A percentile compares a stretch with the other conserved stretches of the same genome.
Conservation (phyloP, 2,329 filamentous ascomycete species). For the Mycosphaerelloides madeirae region DNA sequence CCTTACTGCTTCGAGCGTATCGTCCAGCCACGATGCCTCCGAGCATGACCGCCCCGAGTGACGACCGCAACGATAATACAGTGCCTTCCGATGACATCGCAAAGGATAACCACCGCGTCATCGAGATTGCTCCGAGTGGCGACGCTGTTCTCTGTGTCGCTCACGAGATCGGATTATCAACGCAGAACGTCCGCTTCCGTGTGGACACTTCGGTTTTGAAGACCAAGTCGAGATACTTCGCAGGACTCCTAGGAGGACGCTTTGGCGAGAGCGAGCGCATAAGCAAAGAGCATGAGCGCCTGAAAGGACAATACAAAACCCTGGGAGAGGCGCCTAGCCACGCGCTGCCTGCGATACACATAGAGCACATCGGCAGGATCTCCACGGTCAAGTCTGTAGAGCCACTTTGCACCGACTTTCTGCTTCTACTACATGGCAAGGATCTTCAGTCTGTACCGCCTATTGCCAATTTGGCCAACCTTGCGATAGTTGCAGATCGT, state of each 20-base stretch:
- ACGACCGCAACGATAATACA: neutral
- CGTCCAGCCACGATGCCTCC: neutral
- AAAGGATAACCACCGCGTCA: constrained; percentile 24
- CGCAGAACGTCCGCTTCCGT: constrained; percentile 58
- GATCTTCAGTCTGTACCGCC: constrained; percentile 43
- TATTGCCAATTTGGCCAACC: constrained; percentile 60
- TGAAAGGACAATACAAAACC: constrained; percentile 46
- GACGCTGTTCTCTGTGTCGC: constrained; percentile 63
- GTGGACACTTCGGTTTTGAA: constrained; percentile 56
- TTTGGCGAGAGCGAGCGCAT: constrained; percentile 61
- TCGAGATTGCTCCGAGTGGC: constrained; percentile 54
- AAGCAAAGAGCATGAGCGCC: constrained; percentile 45
- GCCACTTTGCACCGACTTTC: constrained; percentile 56
- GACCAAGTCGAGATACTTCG: constrained; percentile 65
- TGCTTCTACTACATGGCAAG: constrained; percentile 60
- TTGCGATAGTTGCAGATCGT: constrained; percentile 67
- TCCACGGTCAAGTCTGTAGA: constrained; percentile 57
- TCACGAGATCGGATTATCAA: constrained; percentile 54
- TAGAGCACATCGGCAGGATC: constrained; percentile 65
- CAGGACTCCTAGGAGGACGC: constrained; percentile 57
- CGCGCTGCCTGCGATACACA: constrained; percentile 59
- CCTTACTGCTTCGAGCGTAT: neutral
- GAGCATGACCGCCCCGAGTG: no score
- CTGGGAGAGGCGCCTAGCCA: constrained; percentile 39
- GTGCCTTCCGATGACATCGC: neutral